These are phyloP conservation scores for Mycena leptocephala DNA, from an alignment of 768 basidiomycete genomes.

Conservation along the genomic window DNA sequence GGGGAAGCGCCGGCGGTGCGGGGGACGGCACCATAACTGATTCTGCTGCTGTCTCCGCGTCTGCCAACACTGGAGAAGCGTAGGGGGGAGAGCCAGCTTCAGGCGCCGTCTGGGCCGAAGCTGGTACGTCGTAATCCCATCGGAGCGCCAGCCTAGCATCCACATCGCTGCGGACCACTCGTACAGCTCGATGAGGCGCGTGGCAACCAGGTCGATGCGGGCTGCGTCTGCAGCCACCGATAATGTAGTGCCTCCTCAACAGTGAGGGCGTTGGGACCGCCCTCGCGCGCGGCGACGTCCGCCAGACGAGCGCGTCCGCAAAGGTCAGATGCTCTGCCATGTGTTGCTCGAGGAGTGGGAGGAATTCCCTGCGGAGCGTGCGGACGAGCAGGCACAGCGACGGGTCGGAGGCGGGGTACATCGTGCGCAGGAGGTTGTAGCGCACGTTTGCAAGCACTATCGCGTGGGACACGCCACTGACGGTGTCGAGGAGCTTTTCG, in stretches of 20 bases:
- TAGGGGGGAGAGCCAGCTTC: too few relatives aligned
- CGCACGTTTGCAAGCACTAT: not conserved
- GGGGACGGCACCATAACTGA: too few relatives aligned
- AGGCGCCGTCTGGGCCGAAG: not conserved
- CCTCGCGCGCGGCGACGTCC: conserved; percentile 18
- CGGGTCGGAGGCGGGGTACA: not conserved
- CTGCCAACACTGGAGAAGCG: too few relatives aligned
- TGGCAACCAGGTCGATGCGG: not conserved
- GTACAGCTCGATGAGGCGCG: not conserved
- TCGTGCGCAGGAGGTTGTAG: not conserved
- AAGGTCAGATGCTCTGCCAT: not conserved
- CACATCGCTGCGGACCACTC: conserved; percentile 1
- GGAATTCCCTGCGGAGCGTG: not conserved
- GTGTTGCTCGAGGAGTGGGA: conserved; percentile 3
- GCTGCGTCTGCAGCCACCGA: conserved; percentile 14
- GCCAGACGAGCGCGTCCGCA: conserved; percentile 30
- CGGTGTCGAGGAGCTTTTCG: not conserved
- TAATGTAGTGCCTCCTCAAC: not conserved
- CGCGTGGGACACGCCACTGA: not conserved
- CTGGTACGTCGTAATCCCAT: conserved; percentile 4
- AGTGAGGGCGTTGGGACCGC: not conserved
- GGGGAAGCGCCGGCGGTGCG: not conserved
- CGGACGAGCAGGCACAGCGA: not conserved
- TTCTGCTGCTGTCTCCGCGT: too few relatives aligned
- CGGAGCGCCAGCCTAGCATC: conserved; percentile 17